Base-by-base conservation (phyloP, 805 yeast species). In the Ogataea allantospora region DNA sequence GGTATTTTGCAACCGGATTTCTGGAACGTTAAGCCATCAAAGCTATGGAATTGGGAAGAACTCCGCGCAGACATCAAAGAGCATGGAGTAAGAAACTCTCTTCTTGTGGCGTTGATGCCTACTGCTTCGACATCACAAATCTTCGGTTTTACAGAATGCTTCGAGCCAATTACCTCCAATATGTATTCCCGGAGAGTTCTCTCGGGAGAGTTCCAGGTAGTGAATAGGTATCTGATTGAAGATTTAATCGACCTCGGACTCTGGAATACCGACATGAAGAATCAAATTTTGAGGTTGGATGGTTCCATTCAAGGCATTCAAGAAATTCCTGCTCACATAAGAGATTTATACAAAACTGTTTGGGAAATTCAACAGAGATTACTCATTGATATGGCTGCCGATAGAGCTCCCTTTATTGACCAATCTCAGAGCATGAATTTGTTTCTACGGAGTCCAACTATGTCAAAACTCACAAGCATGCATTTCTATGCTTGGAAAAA, bases 401-500 rank as follows among this genome's bases (percentile, higher is more conserved):
- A 76, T 56, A 70, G 87, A 53, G 82, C 83, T 15, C 78, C 84
- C 7, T 83, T 76, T 57, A 71, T 83, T 46, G 93, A 84, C 63
- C 99, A 93, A 68, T 87, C 96, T 19, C 98, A 91, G 70, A 82
- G 93, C 31, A 70, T 93, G 73, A 93, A 91, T 63, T 79, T 93
- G 48, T 89, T 87, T 68, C 72, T 93, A 63, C 78, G 76, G 60
- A 81, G 80, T 44, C 97, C 97, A 43, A 88, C 98, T 2, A 85
- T 88, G 91, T 95, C 96, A 55, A 93, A 93, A 65, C 75, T 93
- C 59, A 93, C 98, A 5, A 80, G 93, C 48, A 93, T 93, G 97
- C 99, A 93, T 65, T 93, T 93, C 73, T 91, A 93, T 60, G 98
- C 96, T 32, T 93, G 99, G 99, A 85, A 86, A 71, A 88, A 85